A percentile compares a stretch with the other conserved stretches of the same genome.
Evolutionary conservation across 805 yeast genomes (phyloP).

Genomic region (Zygoascus bituminiphila): DNA sequence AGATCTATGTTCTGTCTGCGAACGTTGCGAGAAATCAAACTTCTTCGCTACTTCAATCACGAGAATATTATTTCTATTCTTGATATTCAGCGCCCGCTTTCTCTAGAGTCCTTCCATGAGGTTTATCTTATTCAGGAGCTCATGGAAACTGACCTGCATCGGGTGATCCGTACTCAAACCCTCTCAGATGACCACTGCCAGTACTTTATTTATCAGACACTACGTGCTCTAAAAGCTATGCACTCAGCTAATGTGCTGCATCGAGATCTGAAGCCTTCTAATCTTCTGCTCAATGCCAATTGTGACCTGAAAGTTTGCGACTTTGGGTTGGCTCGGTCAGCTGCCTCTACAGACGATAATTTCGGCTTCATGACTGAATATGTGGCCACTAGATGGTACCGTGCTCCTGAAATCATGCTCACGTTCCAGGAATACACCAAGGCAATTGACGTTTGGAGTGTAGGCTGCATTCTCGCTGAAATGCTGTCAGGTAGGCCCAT

Average conservation of each 20-base stretch:
- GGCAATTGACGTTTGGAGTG: conserved; percentile 97
- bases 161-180: conserved; percentile 83
- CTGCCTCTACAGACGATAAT: conserved; percentile 71
- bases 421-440: conserved; percentile 91
- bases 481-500: conserved; percentile 83
- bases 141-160: conserved; percentile 98
- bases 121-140: conserved; percentile 76
- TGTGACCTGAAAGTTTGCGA: conserved; percentile 96
- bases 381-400: conserved; percentile 97
- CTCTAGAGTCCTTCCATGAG: conserved; percentile 69
- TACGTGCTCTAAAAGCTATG: conserved; percentile 81
- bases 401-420: conserved; percentile 97
- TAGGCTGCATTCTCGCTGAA: conserved; percentile 95
- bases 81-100: conserved; percentile 79
- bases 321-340: conserved; percentile 92
- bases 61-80: conserved; percentile 86
- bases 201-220: conserved; percentile 83
- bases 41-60: conserved; percentile 83
- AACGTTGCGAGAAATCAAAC: conserved; percentile 81
- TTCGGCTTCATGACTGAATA: conserved; percentile 95
- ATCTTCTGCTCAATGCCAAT: conserved; percentile 86
- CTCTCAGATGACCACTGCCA: conserved; percentile 90
- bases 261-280: conserved; percentile 92
- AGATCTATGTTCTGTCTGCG: conserved; percentile 82
- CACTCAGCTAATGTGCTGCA: conserved; percentile 94